These are phyloP conservation scores for Phycomyces blakesleeanus DNA, from an alignment of 192 early-diverging fungal species.

Conservation along the genomic window DNA sequence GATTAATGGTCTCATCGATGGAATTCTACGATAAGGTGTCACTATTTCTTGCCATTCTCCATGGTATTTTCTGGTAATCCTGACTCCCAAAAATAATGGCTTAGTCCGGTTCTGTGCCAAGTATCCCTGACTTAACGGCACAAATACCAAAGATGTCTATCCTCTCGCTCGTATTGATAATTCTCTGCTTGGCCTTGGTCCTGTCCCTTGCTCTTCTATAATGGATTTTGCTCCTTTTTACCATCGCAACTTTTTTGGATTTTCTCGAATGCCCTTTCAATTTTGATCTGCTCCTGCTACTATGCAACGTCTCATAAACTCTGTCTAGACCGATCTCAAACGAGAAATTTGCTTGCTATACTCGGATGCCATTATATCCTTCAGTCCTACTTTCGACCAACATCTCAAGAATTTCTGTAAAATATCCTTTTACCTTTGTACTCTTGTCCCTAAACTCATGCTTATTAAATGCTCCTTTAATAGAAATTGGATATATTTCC, in stretches of 20 bases:
- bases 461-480: conserved; percentile 11
- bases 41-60: conserved; percentile 35
- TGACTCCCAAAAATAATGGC: conserved; percentile 45
- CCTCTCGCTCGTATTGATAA: conserved; percentile 51
- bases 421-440: conserved; percentile 5
- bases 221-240: conserved; percentile 38
- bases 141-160: conserved; percentile 42
- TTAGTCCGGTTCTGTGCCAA: conserved; percentile 36
- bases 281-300: conserved; percentile 23
- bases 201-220: conserved; percentile 33
- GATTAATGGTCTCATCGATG: conserved; percentile 12
- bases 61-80: conserved; percentile 36
- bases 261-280: conserved; percentile 28
- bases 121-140: conserved; percentile 43
- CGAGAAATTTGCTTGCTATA: conserved; percentile 31
- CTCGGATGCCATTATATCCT: conserved; percentile 42
- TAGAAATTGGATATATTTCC: background rate
- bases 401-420: conserved; percentile 24
- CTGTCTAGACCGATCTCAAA: conserved; percentile 20
- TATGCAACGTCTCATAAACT: conserved; percentile 37
- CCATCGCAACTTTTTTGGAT: conserved; percentile 24
- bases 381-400: conserved; percentile 28
- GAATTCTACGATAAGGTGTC: conserved; percentile 32
- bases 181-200: conserved; percentile 25
- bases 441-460: background rate